Conservation (phyloP, 2,329 filamentous ascomycete genomes). For the Alternaria rosae region DNA sequence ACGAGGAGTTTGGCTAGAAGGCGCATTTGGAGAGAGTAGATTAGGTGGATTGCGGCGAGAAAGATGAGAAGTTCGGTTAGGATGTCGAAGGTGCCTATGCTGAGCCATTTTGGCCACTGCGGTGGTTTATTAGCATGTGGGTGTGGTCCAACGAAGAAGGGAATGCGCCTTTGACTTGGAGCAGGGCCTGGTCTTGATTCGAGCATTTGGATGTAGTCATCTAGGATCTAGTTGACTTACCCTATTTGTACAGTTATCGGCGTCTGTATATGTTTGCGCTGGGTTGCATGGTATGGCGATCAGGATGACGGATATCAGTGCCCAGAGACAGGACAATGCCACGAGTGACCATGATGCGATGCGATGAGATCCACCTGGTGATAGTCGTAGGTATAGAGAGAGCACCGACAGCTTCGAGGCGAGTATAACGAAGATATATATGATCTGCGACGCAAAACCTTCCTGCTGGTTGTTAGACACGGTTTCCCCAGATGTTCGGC, state of each 20-base stretch:
- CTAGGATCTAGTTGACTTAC: slow-evolving; percentile 20
- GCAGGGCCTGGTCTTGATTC: too few relatives aligned
- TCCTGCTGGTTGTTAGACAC: slow-evolving; percentile 30
- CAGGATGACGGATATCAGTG: slow-evolving; percentile 32
- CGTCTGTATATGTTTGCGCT: slow-evolving; percentile 21
- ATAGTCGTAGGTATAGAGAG: slow-evolving; percentile 40
- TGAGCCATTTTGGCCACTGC: slow-evolving; percentile 40
- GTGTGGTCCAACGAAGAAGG: background rate
- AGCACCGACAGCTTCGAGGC: slow-evolving; percentile 40
- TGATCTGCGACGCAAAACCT: slow-evolving; percentile 40
- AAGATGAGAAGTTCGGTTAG: slow-evolving; percentile 38
- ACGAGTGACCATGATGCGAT: slow-evolving; percentile 29
- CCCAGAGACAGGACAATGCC: slow-evolving; percentile 32
- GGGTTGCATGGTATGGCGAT: slow-evolving; percentile 39
- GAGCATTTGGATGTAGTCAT: background rate
- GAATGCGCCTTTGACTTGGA: background rate
- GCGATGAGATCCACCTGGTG: slow-evolving; percentile 28
- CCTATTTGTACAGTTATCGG: slow-evolving; percentile 26
- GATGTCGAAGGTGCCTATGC: slow-evolving; percentile 39
- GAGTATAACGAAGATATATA: slow-evolving; percentile 39
- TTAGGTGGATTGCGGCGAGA: slow-evolving; percentile 33
- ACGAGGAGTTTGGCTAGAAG: slow-evolving; percentile 35
- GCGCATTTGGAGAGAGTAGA: slow-evolving; percentile 41
- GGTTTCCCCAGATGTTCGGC: background rate
- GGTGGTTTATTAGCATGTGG: slow-evolving; percentile 4